Base-by-base conservation (phyloP, 2,329 filamentous ascomycete species). In the Venturia pyrina region DNA sequence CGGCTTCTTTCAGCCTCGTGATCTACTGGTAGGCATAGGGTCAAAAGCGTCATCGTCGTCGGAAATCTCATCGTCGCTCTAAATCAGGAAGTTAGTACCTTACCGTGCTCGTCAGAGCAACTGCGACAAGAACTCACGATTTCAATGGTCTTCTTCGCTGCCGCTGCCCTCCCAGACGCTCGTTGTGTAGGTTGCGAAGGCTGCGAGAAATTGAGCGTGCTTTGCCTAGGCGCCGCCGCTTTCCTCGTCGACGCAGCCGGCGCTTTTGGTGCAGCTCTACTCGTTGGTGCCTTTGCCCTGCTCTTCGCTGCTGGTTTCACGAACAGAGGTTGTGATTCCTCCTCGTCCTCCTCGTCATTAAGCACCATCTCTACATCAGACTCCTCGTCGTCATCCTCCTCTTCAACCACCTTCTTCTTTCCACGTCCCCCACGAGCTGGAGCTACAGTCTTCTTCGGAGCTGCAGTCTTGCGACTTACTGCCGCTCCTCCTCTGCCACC, bases 291-390 rank as follows among this genome's bases (percentile, higher is more conserved):
- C 28, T 69, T 66, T 7, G 68, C 62, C 5, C 19, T 28, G 19
- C 37, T 43, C 53, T 67, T 61, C 34, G 56, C 19, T 6, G 40
- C 46, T 41, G 66, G 63, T 19, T 40, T 48, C 15, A 80, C 76
- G 66, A 81, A 81, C 7, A 73, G 74, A 41, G 77, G 73, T n/a
- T 73, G 75, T 11, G 82, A 82, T 19, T 83, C 81, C 28, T 80
- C 72, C 32, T 78, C 79, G 6, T 79, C 77, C 37, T 80, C 78
- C 43, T 80, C 75, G 32, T 81, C 71, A 0, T 73, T 56, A 17
- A 68, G 15, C 10, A 68, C 72, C 3, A 80, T 77, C 60, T 75
- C 68, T 64, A 73, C 71, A 0, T 73, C 70, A 46, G 75, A 69
- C 0, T 74, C 75, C 48, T 77, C 74, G 1, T 79, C 77, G 5